Evolutionary conservation across 2,329 filamentous ascomycete genomes (phyloP), one percentile per base, ranked within the genome.

Genomic region (Penicillium oxalicum): DNA sequence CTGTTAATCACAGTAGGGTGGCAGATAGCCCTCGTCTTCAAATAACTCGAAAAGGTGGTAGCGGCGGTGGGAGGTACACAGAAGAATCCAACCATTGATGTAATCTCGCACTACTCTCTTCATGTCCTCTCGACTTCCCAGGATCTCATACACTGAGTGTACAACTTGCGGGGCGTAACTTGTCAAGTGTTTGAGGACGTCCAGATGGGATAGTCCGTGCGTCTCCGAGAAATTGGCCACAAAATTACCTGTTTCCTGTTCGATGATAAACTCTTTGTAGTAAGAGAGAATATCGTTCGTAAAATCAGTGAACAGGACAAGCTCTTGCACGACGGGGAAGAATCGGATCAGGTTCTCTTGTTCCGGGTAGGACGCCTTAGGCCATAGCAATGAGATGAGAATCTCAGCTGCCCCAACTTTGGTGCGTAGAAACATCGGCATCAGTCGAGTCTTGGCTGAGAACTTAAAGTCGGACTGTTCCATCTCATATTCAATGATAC

Each of bases 251-350:
- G 26, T 50, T 34, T 54, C 52, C 18, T 52, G 12, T 1, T 8
- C 9, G 28, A 52, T 34, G 32, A 44, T 25, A 38, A 52, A 50
- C 28, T 54, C 52, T 34, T 54, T 54, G 25, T 54, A 54, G 34
- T 54, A 54, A 0, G 50, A 54, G 13, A 54, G 29, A 28, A 54
- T 50, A 26, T 54, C 52, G 47, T 54, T 54, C 8, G 50, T 50
- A 18, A 52, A 50, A 25, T 54, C 47, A n/a, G 46, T 52, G 34
- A 50, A 50, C 6, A 52, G 35, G 5, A 48, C 28, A 18, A 52
- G 47, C 27, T 54, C 52, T 29, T 52, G 47, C 5, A 44, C 41
- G 18, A 38, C 7, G 2, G 52, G 52, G 9, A 52, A 54, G 26
- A 52, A 52, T 11, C 38, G 50, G 27, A 50, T 50, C 5, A 48